Conservation (phyloP, 73 alveolate genomes). For the Strombidium stylifer region DNA sequence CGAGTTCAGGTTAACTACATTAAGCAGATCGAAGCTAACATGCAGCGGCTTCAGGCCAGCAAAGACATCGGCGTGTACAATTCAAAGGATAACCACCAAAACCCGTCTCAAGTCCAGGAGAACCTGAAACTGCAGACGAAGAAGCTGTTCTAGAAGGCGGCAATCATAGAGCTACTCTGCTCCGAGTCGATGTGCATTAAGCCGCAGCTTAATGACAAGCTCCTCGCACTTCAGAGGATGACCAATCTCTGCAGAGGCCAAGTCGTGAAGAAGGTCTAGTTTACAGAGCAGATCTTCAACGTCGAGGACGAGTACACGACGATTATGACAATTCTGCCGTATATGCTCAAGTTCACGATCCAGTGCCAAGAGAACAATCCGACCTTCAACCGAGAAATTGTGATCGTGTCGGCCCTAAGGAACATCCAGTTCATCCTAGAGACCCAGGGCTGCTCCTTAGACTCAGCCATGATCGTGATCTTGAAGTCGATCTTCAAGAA, state of each 20-base stretch:
- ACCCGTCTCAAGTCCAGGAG: not conserved
- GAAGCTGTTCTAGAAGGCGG: slow-evolving; percentile 10
- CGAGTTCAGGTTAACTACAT: not conserved
- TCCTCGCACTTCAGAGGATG: slow-evolving; percentile 26
- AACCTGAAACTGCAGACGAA: not conserved
- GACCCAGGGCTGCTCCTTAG: slow-evolving; percentile 58
- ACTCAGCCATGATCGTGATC: slow-evolving; percentile 40
- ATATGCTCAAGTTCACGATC: slow-evolving; percentile 33
- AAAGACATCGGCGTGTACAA: no score
- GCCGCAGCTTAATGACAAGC: slow-evolving; percentile 13
- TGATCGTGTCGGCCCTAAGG: slow-evolving; percentile 33
- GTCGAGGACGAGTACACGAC: slow-evolving; percentile 44
- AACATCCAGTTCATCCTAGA: slow-evolving; percentile 50
- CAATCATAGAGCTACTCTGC: slow-evolving; percentile 20
- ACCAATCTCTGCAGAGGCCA: not conserved
- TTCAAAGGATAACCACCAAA: no score
- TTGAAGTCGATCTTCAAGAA: slow-evolving; percentile 33
- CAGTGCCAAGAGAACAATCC: no score
- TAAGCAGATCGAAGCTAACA: not conserved
- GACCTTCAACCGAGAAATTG: slow-evolving; percentile 23
- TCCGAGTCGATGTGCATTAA: slow-evolving; percentile 28
- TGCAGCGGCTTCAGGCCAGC: not conserved
- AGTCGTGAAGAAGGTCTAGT: not conserved
- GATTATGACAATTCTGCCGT: slow-evolving; percentile 31
- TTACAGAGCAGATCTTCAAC: not conserved